Conservation (phyloP, 805 yeast species). For the Hanseniaspora singularis region DNA sequence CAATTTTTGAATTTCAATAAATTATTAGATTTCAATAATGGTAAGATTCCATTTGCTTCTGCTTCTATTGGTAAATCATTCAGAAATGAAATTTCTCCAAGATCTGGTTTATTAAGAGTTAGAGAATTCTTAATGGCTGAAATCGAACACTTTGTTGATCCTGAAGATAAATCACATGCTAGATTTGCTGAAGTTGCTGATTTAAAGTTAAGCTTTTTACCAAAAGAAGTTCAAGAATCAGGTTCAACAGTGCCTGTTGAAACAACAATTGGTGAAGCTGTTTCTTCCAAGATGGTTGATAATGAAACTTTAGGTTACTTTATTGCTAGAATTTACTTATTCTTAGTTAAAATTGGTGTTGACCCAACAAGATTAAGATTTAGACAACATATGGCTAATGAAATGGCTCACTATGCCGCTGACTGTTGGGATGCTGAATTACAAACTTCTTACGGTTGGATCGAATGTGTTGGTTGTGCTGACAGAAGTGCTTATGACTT, state of each 20-base stretch:
- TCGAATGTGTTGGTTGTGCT: constrained; percentile 99
- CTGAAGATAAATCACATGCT: constrained; percentile 70
- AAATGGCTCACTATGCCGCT: constrained; percentile 98
- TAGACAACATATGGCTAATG: constrained; percentile 97
- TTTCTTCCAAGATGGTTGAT: constrained; percentile 73
- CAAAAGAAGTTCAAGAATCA: constrained; percentile 75
- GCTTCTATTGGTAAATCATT: constrained; percentile 98
- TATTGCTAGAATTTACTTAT: constrained; percentile 80
- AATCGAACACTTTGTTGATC: constrained; percentile 97
- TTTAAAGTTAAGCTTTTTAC: constrained; percentile 62
- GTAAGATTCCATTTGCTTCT: constrained; percentile 98
- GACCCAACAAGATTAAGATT: constrained; percentile 74
- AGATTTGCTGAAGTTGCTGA: constrained; percentile 67
- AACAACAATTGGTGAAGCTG: constrained; percentile 82
- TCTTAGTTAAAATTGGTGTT: constrained; percentile 81
- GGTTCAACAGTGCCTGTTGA: constrained; percentile 63
- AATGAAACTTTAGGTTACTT: constrained; percentile 96
- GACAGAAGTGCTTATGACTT: constrained; percentile 97
- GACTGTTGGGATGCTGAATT: constrained; percentile 99
- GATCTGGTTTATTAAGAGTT: constrained; percentile 93
- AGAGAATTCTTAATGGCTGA: constrained; percentile 99
- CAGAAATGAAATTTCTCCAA: constrained; percentile 97
- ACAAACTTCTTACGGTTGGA: constrained; percentile 95
- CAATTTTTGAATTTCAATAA: constrained; percentile 93
- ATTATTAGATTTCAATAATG: constrained; percentile 85